Conservation (phyloP, 768 basidiomycete genomes). For the Solioccasus polychromus region DNA sequence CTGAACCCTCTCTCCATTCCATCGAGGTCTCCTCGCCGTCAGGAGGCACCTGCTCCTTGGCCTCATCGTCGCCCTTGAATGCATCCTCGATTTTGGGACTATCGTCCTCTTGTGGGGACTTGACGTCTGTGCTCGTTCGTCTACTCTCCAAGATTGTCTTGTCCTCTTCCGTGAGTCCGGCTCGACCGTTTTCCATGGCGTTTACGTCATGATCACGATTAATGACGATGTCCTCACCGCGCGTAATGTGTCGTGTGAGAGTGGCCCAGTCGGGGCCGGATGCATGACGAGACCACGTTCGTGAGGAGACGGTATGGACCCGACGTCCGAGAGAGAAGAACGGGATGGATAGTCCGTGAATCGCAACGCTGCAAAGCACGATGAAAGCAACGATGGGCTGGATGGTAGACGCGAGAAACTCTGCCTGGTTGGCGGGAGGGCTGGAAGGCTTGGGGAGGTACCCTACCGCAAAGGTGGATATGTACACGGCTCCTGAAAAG, state of each 20-base stretch:
- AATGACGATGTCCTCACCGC: constrained; percentile 77
- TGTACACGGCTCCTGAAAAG: constrained; percentile 89
- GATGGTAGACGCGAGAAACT: constrained; percentile 69
- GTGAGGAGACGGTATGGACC: constrained; percentile 74
- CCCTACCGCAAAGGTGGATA: constrained; percentile 75
- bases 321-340: constrained; percentile 89
- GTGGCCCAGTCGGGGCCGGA: constrained; percentile 80
- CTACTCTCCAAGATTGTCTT: constrained; percentile 27
- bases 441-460: constrained; percentile 47
- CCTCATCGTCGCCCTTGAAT: constrained; percentile 14
- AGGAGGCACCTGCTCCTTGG: constrained; percentile 39
- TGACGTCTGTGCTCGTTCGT: constrained; percentile 14
- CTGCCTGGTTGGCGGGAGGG: constrained; percentile 54
- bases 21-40: constrained; percentile 39
- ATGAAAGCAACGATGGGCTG: constrained; percentile 94
- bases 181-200: constrained; percentile 50
- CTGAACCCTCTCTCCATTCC: constrained; percentile 73
- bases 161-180: constrained; percentile 27
- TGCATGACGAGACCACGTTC: constrained; percentile 86
- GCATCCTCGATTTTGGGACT: constrained; percentile 9
- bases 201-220: constrained; percentile 64
- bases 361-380: constrained; percentile 86
- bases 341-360: constrained; percentile 90
- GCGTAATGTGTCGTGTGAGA: constrained; percentile 65
- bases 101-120: constrained; percentile 6